Conservation (phyloP, 2,329 filamentous ascomycete genomes). For the Chrysoporthe puriensis region DNA sequence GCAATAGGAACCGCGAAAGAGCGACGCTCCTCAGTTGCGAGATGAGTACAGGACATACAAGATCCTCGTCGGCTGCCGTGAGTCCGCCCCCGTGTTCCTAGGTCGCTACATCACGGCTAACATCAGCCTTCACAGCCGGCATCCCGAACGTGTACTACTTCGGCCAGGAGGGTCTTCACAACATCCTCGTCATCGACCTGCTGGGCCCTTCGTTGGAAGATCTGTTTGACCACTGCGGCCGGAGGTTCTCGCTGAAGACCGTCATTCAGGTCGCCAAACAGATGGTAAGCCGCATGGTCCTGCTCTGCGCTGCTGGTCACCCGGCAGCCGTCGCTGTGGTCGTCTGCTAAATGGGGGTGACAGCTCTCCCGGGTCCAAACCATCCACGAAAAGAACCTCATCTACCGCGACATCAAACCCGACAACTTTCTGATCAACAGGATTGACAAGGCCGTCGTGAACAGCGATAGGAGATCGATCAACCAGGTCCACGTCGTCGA, state of each 20-base stretch:
- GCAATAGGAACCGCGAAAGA: slow-evolving; percentile 92
- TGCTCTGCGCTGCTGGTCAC: neutral
- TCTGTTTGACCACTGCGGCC: slow-evolving; percentile 95
- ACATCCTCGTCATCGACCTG: slow-evolving; percentile 97
- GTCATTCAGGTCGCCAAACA: slow-evolving; percentile 99
- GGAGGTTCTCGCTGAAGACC: slow-evolving; percentile 94
- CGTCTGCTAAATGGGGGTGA: slow-evolving; percentile 34
- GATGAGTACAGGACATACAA: slow-evolving; percentile 99
- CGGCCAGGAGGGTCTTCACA: slow-evolving; percentile 96
- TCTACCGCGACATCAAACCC: slow-evolving; percentile 98
- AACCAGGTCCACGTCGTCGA: slow-evolving; percentile 99
- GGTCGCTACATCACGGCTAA: neutral
- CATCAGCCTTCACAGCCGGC: slow-evolving; percentile 64
- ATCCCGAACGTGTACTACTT: slow-evolving; percentile 99
- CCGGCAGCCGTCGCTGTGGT: neutral
- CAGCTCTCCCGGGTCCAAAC: slow-evolving; percentile 86
- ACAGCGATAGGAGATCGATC: slow-evolving; percentile 45
- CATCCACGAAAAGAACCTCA: slow-evolving; percentile 98
- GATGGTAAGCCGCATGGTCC: slow-evolving; percentile 66
- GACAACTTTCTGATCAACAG: slow-evolving; percentile 98
- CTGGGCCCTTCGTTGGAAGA: slow-evolving; percentile 94
- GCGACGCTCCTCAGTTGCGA: slow-evolving; percentile 93
- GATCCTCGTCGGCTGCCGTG: slow-evolving; percentile 98
- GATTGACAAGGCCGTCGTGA: slow-evolving; percentile 74
- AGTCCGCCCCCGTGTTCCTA: slow-evolving; percentile 49